phyloP scores from a whole-genome alignment of 768 basidiomycete genomes.

The Rhodotorula taiwanensis region DNA sequence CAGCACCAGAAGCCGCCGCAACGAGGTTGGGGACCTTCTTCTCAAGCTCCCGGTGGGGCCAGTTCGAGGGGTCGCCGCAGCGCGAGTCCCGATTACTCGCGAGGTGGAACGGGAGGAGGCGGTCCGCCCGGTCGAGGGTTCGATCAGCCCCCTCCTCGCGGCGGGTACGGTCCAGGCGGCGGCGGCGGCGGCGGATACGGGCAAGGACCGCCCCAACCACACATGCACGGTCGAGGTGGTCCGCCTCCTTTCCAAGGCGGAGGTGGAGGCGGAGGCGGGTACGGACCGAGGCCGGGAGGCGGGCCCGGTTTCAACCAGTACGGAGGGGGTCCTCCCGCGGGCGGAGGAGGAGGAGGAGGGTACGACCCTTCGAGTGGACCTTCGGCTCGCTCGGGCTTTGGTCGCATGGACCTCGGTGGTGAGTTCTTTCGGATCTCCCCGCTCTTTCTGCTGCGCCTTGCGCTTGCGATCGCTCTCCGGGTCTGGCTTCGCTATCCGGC shows the following conservation, averaged over 20 bases:
- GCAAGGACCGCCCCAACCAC: too few species aligned
- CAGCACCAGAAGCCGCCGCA: too few species aligned
- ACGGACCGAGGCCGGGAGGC: too few species aligned
- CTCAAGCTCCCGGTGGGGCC: too few species aligned
- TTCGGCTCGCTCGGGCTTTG: neutral
- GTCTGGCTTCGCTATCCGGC: neutral
- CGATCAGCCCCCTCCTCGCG: neutral
- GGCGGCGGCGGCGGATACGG: neutral
- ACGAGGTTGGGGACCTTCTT: neutral
- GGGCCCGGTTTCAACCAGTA: too few species aligned
- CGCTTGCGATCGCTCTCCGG: neutral
- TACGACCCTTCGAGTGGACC: neutral
- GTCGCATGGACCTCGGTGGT: conserved; percentile 3
- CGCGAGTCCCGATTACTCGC: conserved; percentile 10
- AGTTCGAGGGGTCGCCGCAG: neutral
- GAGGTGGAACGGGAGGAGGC: neutral
- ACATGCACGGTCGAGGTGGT: too few species aligned
- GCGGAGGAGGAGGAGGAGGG: conserved; percentile 54
- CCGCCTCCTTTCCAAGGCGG: too few species aligned
- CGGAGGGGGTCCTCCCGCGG: neutral
- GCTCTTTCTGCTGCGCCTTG: neutral
- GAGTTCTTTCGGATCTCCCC: neutral
- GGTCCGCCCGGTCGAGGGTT: neutral
- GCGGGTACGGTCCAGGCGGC: neutral
- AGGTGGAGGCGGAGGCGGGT: neutral